Base-by-base conservation (phyloP, 108 stramenopile genomes). In the Nannochloropsis gaditana region DNA sequence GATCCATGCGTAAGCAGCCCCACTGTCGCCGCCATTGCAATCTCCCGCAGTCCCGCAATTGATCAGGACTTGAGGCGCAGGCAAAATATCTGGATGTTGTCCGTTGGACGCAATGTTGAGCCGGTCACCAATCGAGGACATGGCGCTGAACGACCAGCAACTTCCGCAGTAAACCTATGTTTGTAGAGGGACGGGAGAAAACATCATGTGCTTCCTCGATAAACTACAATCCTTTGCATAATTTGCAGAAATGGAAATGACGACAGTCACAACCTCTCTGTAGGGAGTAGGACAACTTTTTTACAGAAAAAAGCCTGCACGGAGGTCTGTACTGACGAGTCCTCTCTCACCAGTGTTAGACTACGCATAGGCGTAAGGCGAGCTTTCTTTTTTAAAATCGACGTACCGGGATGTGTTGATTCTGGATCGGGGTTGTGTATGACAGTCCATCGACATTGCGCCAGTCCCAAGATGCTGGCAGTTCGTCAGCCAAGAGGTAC, bases 361-460 rank as follows among this genome's bases (percentile, higher is more conserved):
- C 31, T 31, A 31, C 19, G 19, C n/a, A n/a, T 79, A 79, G n/a
- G 19, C 19, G n/a, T n/a, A n/a, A n/a, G n/a, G n/a, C n/a, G 19
- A 79, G 19, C n/a, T 79, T 79, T 79, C n/a, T n/a, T 79, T n/a
- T 79, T 79, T 79, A 1, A 43, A 1, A 82, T 43, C 82, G 59
- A 41, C 82, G 82, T 41, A 43, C 43, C 42, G 83, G 83, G 43
- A 84, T 41, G 45, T 84, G 83, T 44, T 84, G 83, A 21, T 84
- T 84, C 83, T 42, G 73, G 83, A 42, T 79, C 83, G 21, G 21
- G 44, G 83, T 84, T 44, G 42, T 31, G 80, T 81, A 81, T 11
- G 21, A 41, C 21, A 81, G 41, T 2, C 80, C 80, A 42, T 81
- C 80, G 41, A 81, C 80, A 0, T 19, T 31, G 80, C 80, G 41